These are phyloP conservation scores for Entomortierella beljakovae DNA, from an alignment of 192 early-diverging fungal species.

Conservation along the genomic window DNA sequence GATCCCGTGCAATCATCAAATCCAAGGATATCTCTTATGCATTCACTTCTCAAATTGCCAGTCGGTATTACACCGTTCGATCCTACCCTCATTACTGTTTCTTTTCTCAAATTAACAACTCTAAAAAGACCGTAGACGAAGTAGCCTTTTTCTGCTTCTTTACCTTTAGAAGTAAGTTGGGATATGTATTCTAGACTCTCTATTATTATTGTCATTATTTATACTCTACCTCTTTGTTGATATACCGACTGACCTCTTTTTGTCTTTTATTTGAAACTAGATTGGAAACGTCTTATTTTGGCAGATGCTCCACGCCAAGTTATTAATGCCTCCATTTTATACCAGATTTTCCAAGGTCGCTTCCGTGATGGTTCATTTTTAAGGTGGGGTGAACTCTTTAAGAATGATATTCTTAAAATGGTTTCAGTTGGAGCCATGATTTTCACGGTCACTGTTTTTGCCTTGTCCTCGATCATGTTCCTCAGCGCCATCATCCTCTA, in stretches of 20 bases:
- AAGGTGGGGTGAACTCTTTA: constrained; percentile 22
- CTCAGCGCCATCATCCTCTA: constrained; percentile 76
- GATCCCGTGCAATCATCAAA: constrained; percentile 71
- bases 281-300: constrained; percentile 86
- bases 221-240: not conserved
- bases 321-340: constrained; percentile 68
- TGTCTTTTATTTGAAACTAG: constrained; percentile 24
- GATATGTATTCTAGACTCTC: not conserved
- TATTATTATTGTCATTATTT: not conserved
- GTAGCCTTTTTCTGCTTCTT: constrained; percentile 91
- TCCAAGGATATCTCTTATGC: constrained; percentile 82
- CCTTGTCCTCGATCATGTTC: constrained; percentile 64
- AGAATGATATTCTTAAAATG: constrained; percentile 22
- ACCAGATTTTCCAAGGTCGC: constrained; percentile 41
- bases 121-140: constrained; percentile 71
- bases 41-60: constrained; percentile 80
- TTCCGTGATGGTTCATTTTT: constrained; percentile 8
- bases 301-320: constrained; percentile 87
- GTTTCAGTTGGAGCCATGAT: constrained; percentile 57
- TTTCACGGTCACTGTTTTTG: constrained; percentile 76
- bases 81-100: constrained; percentile 88
- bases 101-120: constrained; percentile 77
- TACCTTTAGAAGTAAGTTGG: constrained; percentile 82
- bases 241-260: not conserved
- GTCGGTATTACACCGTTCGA: constrained; percentile 77